phyloP scores from a whole-genome alignment of 2,329 filamentous ascomycete genomes.

The Colletotrichum cuscutae region DNA sequence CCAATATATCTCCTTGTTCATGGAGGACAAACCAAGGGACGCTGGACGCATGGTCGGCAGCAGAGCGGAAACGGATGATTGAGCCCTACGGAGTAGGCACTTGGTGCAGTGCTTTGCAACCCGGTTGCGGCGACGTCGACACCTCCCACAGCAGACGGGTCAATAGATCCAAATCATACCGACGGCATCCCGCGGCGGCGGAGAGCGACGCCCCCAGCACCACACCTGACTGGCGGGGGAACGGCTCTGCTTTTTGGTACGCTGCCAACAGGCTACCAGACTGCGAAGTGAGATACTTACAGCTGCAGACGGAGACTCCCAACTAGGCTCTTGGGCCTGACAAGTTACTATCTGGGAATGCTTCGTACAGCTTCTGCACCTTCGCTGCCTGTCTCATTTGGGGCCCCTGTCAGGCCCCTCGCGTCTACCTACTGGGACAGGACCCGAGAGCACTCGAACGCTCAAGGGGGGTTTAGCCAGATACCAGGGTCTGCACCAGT shows the following conservation, averaged over 20 bases:
- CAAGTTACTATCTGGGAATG: not conserved
- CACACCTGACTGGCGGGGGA: slow-evolving; percentile 22
- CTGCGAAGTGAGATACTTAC: not conserved
- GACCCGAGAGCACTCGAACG: not conserved
- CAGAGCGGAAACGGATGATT: slow-evolving; percentile 21
- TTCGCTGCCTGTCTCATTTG: not conserved
- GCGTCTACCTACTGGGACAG: not conserved
- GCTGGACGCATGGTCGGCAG: not conserved
- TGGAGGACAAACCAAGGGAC: not conserved
- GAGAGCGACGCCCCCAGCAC: slow-evolving; percentile 1
- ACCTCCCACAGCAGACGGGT: not conserved
- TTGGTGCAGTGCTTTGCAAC: not conserved
- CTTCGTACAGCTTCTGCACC: not conserved
- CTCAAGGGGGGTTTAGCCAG: not conserved
- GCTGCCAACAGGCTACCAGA: not conserved
- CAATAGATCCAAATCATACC: slow-evolving; percentile 10
- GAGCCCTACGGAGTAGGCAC: not conserved
- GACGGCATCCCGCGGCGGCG: slow-evolving; percentile 19
- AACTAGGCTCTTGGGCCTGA: not conserved
- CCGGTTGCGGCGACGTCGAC: slow-evolving; percentile 24
- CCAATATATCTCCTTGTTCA: slow-evolving; percentile 1
- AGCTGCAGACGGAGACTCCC: not conserved
- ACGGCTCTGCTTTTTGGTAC: slow-evolving; percentile 3
- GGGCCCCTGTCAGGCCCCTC: not conserved
- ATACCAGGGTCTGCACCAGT: slow-evolving; percentile 14